Base-by-base conservation (phyloP, 345 rosid species). In the Toxicodendron radicans region DNA sequence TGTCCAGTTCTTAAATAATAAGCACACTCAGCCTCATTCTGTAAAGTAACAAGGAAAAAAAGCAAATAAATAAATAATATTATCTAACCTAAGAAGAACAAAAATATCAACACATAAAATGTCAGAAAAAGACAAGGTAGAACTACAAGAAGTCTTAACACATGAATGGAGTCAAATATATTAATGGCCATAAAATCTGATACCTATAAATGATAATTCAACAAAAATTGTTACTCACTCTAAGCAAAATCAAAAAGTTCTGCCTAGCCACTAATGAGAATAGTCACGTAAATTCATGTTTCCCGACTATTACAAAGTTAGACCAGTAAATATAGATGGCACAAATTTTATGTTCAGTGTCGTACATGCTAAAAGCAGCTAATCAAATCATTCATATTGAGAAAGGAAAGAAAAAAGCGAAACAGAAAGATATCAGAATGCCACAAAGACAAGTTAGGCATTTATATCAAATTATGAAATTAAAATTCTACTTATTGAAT, bases 1-100 rank as follows among this genome's bases (percentile, higher is more conserved):
- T 90, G 97, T 66, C 98, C 99, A 8, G 98, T 96, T 87, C 95
- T 92, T 80, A 93, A 83, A 79, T 93, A 96, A 77, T 93, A 96
- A 60, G 91, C 88, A 79, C 99, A 96, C 84, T 92, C 99, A 46
- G 72, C 63, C 83, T 96, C 99, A 79, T 88, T 86, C 99, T 96
- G 88, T 81, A 82, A 52, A 64, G 58, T 65, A 70, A 71, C 71
- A 73, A 49, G 17, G 53, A 61, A 66, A 58, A 58, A 17, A 23
- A 68, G 69, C 54, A 64, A 73, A 63, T 54, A 53, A 41, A 41
- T 71, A 67, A 65, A 49, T 46, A 49, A 20, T 59, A 18, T 32
- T 20, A 73, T 27, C 59, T 54, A 18, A 32, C 70, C 23, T 58
- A 33, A 65, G 45, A 52, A 66, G 16, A 48, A 45, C 30, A 71